phyloP scores from a whole-genome alignment of 805 yeast genomes.

The Brettanomyces custersianus region DNA sequence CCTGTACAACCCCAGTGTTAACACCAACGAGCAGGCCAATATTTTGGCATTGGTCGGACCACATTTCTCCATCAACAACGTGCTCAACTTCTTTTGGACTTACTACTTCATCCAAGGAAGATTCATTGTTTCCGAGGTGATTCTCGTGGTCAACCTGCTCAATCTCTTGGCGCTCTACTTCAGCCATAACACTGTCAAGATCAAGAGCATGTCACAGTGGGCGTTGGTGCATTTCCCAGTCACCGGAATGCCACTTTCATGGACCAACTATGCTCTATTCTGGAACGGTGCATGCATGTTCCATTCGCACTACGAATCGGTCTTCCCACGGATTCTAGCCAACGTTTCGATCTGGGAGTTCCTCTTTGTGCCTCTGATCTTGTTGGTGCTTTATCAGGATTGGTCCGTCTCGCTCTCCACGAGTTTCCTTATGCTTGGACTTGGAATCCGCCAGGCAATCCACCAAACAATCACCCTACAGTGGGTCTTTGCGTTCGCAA shows the following conservation, averaged over 20 bases:
- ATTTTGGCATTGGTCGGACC: conserved; percentile 38
- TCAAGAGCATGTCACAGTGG: conserved; percentile 45
- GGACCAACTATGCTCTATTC: conserved; percentile 66
- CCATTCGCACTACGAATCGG: conserved; percentile 43
- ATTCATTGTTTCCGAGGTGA: conserved; percentile 50
- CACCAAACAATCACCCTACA: conserved; percentile 67
- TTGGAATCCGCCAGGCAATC: conserved; percentile 64
- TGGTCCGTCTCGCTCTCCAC: conserved; percentile 60
- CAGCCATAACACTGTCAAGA: conserved; percentile 48
- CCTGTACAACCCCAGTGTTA: conserved; percentile 23
- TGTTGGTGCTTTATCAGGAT: conserved; percentile 54
- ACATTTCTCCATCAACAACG: conserved; percentile 57
- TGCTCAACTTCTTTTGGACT: conserved; percentile 55
- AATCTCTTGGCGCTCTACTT: conserved; percentile 49
- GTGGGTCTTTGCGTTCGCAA: conserved; percentile 76
- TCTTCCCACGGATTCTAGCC: conserved; percentile 60
- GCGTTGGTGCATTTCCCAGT: conserved; percentile 54
- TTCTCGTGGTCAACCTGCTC: conserved; percentile 49
- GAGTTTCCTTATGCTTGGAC: conserved; percentile 49
- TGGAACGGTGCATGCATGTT: conserved; percentile 81
- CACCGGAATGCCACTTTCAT: conserved; percentile 63
- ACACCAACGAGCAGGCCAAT: conserved; percentile 20
- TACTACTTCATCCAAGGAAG: conserved; percentile 49
- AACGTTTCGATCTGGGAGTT: conserved; percentile 74
- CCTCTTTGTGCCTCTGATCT: conserved; percentile 51